Conservation (phyloP, 352 stramenopile species). For the Phytopythium kandeliae region DNA sequence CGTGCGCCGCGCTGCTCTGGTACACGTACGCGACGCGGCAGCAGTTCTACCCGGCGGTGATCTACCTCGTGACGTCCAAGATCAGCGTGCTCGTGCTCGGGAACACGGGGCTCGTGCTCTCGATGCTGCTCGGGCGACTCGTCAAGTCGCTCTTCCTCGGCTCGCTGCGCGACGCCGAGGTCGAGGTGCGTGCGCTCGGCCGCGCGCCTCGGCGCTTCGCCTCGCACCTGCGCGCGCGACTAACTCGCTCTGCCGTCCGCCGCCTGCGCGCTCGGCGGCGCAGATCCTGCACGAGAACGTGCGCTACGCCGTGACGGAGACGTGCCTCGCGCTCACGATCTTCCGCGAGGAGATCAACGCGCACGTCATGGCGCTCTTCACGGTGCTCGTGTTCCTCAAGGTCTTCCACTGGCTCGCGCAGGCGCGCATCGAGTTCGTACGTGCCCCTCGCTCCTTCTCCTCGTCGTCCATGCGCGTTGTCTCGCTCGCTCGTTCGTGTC, state of each 20-base stretch:
- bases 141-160: conserved; percentile 88
- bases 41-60: conserved; percentile 96
- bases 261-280: no score
- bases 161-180: conserved; percentile 71
- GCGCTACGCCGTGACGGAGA: conserved; percentile 98
- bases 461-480: conserved; percentile 2
- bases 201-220: no score
- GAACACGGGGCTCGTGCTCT: conserved; percentile 91
- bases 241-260: no score
- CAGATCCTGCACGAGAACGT: conserved; percentile 95
- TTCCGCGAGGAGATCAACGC: conserved; percentile 97
- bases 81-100: conserved; percentile 93
- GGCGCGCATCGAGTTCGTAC: conserved; percentile 83
- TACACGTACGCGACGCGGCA: conserved; percentile 94
- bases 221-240: no score
- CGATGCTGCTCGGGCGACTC: conserved; percentile 73
- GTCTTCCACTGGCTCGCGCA: conserved; percentile 92
- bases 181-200: conserved; percentile 56
- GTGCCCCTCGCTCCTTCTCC: conserved; percentile 14
- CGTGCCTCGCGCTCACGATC: conserved; percentile 98
- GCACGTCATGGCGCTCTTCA: conserved; percentile 93
- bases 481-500: no score
- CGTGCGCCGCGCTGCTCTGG: conserved; percentile 78
- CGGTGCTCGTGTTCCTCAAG: conserved; percentile 94
- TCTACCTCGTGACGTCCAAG: conserved; percentile 97